Base-by-base conservation (phyloP, 345 rosid species). In the Eucalyptus decipiens region DNA sequence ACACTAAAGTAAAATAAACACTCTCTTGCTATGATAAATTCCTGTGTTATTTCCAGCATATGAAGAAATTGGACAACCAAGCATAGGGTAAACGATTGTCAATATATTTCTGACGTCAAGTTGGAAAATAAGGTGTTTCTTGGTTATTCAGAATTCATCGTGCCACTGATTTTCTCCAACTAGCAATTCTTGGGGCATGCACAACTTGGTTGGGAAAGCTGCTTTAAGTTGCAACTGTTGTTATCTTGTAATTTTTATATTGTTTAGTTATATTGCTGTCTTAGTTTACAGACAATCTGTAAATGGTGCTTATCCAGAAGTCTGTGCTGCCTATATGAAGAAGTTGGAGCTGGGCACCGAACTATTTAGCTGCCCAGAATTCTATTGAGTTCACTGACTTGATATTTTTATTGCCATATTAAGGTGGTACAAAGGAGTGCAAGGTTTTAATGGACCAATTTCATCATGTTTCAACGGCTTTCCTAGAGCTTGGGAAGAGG, bases 371-470 rank as follows among this genome's bases (percentile, higher is more conserved):
- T 50, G 54, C 54, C 21, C 2, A 50, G 21, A 50, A 50, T 50
- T 50, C 1, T 50, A 50, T 50, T 50, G 1, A 50, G 54, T 50
- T 50, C 21, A n/a, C 28, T 30, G 40, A 37, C n/a, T 50, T 10
- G 21, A 16, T 42, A 19, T 26, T 62, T 65, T 87, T 28, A 21
- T 56, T 58, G 67, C 60, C 86, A 52, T 62, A 24, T 90, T 90
- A 88, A 97, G 99, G 99, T 92, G 99, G 99, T 90, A 92, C 95
- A 26, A 94, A 96, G 89, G 91, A 95, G 24, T 95, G 95, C 92
- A 97, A 95, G 93, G 97, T 94, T 95, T 94, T 97, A 54, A 97
- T 97, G 98, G 99, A 97, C 89, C 92, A 96, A 91, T 95, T 97
- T 90, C 99, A 96, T 91, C 95, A 91, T 86, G 98, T 97, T 90